Evolutionary conservation across 306 rosid genomes (phyloP).

Genomic region (Cicer arietinum): DNA sequence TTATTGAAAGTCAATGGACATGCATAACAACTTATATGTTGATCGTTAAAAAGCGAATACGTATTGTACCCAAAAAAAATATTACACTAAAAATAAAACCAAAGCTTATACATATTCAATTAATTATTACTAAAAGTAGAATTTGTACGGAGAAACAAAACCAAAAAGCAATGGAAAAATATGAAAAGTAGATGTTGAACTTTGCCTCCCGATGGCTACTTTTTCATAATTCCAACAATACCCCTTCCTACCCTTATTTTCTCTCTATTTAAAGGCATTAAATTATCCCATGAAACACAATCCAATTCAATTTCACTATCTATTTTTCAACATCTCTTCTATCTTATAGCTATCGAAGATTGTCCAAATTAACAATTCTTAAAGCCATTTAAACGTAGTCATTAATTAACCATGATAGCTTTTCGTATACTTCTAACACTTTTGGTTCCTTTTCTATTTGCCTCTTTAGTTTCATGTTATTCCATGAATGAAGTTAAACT

Average conservation of each 20-base stretch:
- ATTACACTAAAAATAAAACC: background rate
- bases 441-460: conserved; percentile 28
- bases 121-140: background rate
- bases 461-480: conserved; percentile 38
- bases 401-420: conserved; percentile 20
- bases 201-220: background rate
- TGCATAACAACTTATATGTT: conserved; percentile 4
- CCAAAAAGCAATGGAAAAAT: background rate
- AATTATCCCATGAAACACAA: conserved; percentile 15
- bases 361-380: background rate
- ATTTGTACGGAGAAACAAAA: conserved; percentile 15
- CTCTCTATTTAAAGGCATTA: conserved; percentile 36
- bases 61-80: background rate
- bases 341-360: conserved; percentile 1
- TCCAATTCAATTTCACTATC: conserved; percentile 10
- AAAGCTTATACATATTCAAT: background rate
- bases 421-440: conserved; percentile 18
- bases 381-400: background rate
- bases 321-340: background rate
- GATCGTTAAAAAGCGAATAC: background rate
- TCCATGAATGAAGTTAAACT: conserved; percentile 50
- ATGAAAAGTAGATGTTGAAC: background rate
- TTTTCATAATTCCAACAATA: background rate
- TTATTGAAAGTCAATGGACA: conserved; percentile 31
- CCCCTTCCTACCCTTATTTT: background rate